phyloP scores from a whole-genome alignment of 805 yeast genomes.

The Zygosaccharomyces siamensis region DNA sequence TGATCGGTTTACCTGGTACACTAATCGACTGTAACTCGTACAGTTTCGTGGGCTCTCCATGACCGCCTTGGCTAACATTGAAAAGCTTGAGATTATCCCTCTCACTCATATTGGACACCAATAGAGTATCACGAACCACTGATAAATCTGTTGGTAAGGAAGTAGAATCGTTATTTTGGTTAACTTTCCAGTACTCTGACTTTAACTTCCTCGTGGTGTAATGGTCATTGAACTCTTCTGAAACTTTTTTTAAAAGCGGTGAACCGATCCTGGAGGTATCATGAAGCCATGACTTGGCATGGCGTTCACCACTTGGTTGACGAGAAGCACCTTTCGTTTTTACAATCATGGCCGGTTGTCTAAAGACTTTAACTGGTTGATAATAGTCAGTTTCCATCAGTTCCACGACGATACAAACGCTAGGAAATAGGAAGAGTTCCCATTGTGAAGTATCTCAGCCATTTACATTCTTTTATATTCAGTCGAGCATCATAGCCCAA shows the following conservation, averaged over 20 bases:
- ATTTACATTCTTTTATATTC: not conserved
- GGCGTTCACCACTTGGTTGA: not conserved
- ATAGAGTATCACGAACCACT: constrained; percentile 13
- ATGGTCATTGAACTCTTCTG: constrained; percentile 30
- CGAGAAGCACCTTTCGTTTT: constrained; percentile 13
- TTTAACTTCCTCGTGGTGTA: constrained; percentile 25
- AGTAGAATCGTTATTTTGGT: constrained; percentile 2
- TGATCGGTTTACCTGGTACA: constrained; percentile 25
- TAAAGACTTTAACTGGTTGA: constrained; percentile 25
- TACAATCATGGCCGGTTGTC: constrained; percentile 26
- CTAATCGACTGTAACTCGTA: constrained; percentile 23
- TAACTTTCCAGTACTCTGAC: constrained; percentile 26
- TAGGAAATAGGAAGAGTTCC: not conserved
- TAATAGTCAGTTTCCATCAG: constrained; percentile 17
- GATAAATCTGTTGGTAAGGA: constrained; percentile 16
- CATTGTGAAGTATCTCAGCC: not conserved
- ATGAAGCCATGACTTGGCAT: constrained; percentile 23
- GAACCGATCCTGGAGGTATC: constrained; percentile 20
- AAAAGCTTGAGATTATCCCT: constrained; percentile 21
- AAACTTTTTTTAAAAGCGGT: constrained; percentile 24
- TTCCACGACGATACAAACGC: not conserved
- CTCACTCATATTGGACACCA: constrained; percentile 16
- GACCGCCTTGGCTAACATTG: constrained; percentile 5
- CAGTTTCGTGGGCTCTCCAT: constrained; percentile 9
- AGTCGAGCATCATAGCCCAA: not conserved